These are phyloP conservation scores for Pseudogymnoascus sp. DNA, from an alignment of 2,329 filamentous ascomycete species.

Conservation along the genomic window DNA sequence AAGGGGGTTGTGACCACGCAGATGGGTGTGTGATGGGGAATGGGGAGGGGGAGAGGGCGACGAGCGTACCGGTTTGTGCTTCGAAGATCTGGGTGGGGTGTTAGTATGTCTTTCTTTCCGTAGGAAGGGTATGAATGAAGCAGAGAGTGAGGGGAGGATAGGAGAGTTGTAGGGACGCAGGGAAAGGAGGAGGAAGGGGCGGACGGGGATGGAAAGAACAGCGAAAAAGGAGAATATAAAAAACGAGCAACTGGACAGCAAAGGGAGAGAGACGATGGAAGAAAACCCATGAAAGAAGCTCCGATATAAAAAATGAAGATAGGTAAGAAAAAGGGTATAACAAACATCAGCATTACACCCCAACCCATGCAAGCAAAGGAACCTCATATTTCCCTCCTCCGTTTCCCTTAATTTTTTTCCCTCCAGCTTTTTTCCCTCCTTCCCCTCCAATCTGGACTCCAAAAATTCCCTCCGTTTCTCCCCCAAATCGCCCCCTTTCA, in stretches of 20 bases:
- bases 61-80: conserved; percentile 39
- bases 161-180: not conserved
- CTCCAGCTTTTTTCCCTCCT: conserved; percentile 8
- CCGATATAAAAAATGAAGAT: conserved; percentile 10
- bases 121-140: not conserved
- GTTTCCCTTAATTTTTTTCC: conserved; percentile 12
- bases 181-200: not conserved
- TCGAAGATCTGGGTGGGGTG: conserved; percentile 41
- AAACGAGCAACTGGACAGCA: not conserved
- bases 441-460: not conserved
- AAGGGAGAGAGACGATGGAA: not conserved
- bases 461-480: not conserved
- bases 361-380: conserved; percentile 49
- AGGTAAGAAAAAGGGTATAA: conserved; percentile 17
- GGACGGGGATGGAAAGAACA: too few relatives aligned
- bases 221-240: too few relatives aligned
- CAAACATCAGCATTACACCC: conserved; percentile 48
- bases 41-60: not conserved
- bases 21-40: not conserved
- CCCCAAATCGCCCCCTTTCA: too few relatives aligned
- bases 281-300: not conserved
- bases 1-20: too few relatives aligned
- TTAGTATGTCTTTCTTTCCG: not conserved
- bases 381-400: conserved; percentile 38
- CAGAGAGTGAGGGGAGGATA: not conserved